phyloP scores from a whole-genome alignment of 2,329 filamentous ascomycete genomes.

The Westerdykella sp. region DNA sequence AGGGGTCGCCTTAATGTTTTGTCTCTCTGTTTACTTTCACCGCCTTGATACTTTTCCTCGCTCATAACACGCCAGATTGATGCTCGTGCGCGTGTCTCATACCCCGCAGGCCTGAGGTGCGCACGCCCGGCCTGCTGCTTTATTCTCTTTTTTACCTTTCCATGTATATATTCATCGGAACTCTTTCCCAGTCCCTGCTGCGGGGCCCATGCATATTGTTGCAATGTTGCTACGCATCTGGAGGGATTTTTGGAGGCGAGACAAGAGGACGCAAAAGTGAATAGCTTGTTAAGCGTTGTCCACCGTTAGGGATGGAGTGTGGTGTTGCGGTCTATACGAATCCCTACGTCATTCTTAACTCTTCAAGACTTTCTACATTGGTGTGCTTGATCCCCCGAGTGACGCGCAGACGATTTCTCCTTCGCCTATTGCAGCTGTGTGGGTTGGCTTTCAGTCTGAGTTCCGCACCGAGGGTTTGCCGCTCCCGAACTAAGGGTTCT shows the following conservation, averaged over 20 bases:
- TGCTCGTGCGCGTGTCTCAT: constrained; percentile 13
- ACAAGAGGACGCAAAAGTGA: too few relatives aligned
- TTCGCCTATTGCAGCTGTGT: too few relatives aligned
- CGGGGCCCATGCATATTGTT: constrained; percentile 13
- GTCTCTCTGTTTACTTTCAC: constrained; percentile 2
- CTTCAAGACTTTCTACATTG: too few relatives aligned
- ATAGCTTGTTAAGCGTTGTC: too few relatives aligned
- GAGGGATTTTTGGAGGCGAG: not conserved
- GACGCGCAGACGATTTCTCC: too few relatives aligned
- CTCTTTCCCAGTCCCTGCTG: not conserved
- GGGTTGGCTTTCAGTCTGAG: too few relatives aligned
- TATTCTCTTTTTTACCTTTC: constrained; percentile 6
- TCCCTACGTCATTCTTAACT: too few relatives aligned
- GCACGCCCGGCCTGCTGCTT: not conserved
- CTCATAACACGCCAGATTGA: constrained; percentile 9
- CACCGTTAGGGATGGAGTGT: too few relatives aligned
- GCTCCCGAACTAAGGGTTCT: too few relatives aligned
- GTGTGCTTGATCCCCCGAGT: too few relatives aligned
- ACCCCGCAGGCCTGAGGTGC: constrained; percentile 6
- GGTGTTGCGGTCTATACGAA: too few relatives aligned
- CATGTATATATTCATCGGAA: constrained; percentile 10
- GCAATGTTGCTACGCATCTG: constrained; percentile 7
- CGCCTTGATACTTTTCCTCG: constrained; percentile 4
- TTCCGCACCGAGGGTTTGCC: too few relatives aligned
- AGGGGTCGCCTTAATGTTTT: constrained; percentile 19